phyloP scores from a whole-genome alignment of 352 stramenopile genomes.

The Globisporangium uncinulatum region DNA sequence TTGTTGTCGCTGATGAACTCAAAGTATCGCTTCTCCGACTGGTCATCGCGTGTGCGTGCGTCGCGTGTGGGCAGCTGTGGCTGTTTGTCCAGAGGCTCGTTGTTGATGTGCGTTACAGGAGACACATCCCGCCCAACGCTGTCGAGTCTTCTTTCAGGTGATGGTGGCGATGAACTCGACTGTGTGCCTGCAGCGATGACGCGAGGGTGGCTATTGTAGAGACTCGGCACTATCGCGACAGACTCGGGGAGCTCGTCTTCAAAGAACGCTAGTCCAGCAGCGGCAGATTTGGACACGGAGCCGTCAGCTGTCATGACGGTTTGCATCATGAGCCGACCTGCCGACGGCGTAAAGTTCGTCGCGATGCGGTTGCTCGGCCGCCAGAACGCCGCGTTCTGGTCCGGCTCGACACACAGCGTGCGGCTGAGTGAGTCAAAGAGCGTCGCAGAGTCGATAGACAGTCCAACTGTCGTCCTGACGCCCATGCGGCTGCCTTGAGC shows the following conservation, averaged over 20 bases:
- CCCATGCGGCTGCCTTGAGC: neutral
- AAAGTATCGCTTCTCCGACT: constrained; percentile 53
- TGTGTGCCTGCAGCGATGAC: neutral
- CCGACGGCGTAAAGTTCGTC: constrained; percentile 53
- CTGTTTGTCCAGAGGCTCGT: neutral
- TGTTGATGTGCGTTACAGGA: neutral
- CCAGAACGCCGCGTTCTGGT: constrained; percentile 47
- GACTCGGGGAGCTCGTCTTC: neutral
- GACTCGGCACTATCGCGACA: neutral
- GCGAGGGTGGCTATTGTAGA: neutral
- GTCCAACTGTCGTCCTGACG: neutral
- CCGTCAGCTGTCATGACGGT: constrained; percentile 13
- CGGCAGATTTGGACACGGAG: neutral
- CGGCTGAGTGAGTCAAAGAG: constrained; percentile 66
- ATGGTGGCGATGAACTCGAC: neutral
- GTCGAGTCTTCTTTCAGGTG: neutral
- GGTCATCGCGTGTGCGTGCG: neutral
- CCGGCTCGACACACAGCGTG: constrained; percentile 68
- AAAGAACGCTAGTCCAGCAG: constrained; percentile 7
- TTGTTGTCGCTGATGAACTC: constrained; percentile 35
- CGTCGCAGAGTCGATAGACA: constrained; percentile 10
- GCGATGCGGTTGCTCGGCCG: constrained; percentile 70
- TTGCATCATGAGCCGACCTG: constrained; percentile 34
- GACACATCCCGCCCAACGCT: too few species aligned
- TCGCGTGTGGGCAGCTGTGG: neutral